A percentile compares a stretch with the other conserved stretches of the same genome.
Conservation (phyloP, 768 basidiomycete species). For the Podaxis pistillaris region DNA sequence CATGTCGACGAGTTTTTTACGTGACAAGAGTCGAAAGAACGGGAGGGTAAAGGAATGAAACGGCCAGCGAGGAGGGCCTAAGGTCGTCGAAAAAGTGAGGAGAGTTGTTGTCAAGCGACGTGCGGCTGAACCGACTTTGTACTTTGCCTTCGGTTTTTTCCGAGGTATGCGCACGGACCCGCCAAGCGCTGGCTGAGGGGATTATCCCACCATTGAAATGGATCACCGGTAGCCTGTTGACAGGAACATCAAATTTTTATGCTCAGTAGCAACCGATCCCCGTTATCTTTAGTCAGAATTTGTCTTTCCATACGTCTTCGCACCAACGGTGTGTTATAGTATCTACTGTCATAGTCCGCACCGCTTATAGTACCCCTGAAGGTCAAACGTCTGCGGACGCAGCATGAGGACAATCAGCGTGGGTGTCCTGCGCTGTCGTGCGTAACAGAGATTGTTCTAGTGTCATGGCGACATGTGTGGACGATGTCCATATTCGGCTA, state of each 20-base stretch:
- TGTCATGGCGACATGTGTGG: slow-evolving; percentile 44
- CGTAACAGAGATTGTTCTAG: slow-evolving; percentile 15
- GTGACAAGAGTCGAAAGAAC: slow-evolving; percentile 21
- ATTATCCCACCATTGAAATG: neutral
- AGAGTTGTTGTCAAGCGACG: slow-evolving; percentile 3
- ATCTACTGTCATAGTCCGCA: neutral
- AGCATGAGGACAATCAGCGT: neutral
- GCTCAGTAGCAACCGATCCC: neutral
- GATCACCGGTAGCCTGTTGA: neutral
- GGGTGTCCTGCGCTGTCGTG: neutral
- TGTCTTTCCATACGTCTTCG: slow-evolving; percentile 4
- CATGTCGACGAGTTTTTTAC: slow-evolving; percentile 10
- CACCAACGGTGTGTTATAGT: neutral
- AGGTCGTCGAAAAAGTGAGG: slow-evolving; percentile 16
- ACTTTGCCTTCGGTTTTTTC: slow-evolving; percentile 5
- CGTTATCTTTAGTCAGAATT: neutral
- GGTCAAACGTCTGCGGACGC: neutral
- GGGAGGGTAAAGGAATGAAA: slow-evolving; percentile 25
- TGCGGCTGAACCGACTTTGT: neutral
- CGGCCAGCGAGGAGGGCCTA: slow-evolving; percentile 24
- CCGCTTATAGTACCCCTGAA: neutral
- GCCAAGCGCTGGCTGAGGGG: neutral
- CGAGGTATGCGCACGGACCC: slow-evolving; percentile 16
- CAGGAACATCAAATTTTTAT: slow-evolving; percentile 1
- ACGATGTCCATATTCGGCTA: slow-evolving; percentile 24